These are phyloP conservation scores for Anethum foeniculum DNA, from an alignment of 140 eudicot genomes.

Conservation along the genomic window DNA sequence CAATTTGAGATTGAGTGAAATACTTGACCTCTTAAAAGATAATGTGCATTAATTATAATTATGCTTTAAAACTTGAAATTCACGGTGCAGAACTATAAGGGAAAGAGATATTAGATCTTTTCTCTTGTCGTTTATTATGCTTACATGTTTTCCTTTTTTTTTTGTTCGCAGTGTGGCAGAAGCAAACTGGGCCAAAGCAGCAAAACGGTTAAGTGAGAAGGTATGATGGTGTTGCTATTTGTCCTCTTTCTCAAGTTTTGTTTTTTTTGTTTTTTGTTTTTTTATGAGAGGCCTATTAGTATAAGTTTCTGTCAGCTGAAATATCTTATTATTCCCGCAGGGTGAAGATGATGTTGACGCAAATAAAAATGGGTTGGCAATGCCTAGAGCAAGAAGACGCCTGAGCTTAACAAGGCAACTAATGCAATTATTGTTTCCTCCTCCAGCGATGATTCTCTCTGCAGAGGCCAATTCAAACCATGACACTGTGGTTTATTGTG, in stretches of 20 bases:
- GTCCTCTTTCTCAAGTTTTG: neutral
- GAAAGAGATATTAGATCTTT: neutral
- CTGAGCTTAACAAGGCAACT: conserved; percentile 57
- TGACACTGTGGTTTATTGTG: conserved; percentile 43
- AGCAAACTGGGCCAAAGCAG: conserved; percentile 55
- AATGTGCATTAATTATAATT: neutral
- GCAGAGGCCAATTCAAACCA: conserved; percentile 36
- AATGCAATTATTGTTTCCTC: conserved; percentile 67
- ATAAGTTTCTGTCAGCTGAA: neutral
- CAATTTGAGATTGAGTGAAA: neutral
- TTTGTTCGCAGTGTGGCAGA: conserved; percentile 47
- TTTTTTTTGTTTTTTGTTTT: too few relatives aligned
- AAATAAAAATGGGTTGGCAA: conserved; percentile 35
- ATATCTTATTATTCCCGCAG: conserved; percentile 21
- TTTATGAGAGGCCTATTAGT: neutral
- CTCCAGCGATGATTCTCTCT: conserved; percentile 48
- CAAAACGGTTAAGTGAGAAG: conserved; percentile 60
- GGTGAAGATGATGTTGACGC: conserved; percentile 45
- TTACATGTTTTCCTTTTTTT: conserved; percentile 3
- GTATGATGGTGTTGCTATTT: conserved; percentile 29
- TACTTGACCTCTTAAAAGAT: neutral
- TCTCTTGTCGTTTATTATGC: neutral
- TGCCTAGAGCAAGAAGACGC: conserved; percentile 60
- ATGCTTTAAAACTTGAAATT: neutral
- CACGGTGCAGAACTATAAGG: neutral